Conservation (phyloP, 371 early-diverging fungal species). For the Syncephalastrum contaminatum region DNA sequence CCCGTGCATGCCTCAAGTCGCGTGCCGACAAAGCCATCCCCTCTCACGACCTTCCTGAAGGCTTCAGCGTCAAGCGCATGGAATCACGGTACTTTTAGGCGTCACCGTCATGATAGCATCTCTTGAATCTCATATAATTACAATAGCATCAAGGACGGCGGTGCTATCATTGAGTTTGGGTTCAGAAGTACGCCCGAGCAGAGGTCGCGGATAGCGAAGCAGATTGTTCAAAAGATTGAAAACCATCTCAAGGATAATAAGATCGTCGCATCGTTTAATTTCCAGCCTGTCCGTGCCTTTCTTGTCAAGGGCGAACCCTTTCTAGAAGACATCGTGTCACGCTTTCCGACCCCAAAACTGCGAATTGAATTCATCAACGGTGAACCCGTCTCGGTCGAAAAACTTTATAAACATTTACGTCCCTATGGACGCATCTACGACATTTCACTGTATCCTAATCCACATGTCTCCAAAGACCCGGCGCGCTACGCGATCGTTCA, state of each 20-base stretch:
- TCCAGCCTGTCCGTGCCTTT: slow-evolving; percentile 61
- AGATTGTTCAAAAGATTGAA: slow-evolving; percentile 31
- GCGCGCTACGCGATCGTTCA: slow-evolving; percentile 79
- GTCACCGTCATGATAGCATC: not conserved
- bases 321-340: slow-evolving; percentile 80
- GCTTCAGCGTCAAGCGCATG: slow-evolving; percentile 33
- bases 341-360: slow-evolving; percentile 68
- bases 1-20: slow-evolving; percentile 29
- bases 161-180: slow-evolving; percentile 43
- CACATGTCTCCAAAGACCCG: slow-evolving; percentile 61
- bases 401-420: slow-evolving; percentile 73
- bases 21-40: slow-evolving; percentile 31
- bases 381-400: slow-evolving; percentile 65
- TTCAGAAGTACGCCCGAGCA: slow-evolving; percentile 29
- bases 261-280: slow-evolving; percentile 59
- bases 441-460: slow-evolving; percentile 63
- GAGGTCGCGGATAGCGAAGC: slow-evolving; percentile 23
- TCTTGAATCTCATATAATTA: not conserved
- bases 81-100: slow-evolving; percentile 29
- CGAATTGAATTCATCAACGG: slow-evolving; percentile 72
- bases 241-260: slow-evolving; percentile 36
- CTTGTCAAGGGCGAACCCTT: slow-evolving; percentile 81
- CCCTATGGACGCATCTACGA: slow-evolving; percentile 82
- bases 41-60: slow-evolving; percentile 21
- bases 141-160: slow-evolving; percentile 50